Evolutionary conservation across 805 yeast species (phyloP), one percentile per base, ranked within the genome.

Genomic region (Hanseniaspora lachancei): DNA sequence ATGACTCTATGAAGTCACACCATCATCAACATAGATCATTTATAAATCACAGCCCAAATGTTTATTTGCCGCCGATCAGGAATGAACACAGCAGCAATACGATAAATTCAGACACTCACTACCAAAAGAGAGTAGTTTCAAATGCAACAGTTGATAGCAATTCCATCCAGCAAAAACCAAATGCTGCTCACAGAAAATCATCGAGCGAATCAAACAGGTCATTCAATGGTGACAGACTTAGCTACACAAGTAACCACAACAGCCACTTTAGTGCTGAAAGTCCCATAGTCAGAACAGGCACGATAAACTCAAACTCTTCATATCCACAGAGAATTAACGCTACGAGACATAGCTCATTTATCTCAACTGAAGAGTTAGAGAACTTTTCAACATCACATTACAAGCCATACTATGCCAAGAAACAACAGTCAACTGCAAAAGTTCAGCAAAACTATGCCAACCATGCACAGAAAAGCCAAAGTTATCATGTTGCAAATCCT

Each of bases 351-450:
- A 52, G 55, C 23, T 52, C 55, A 20, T 36, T 34, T 38, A n/a
- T 52, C 8, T n/a, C 27, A 12, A n/a, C 12, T 10, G 49, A 52
- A 3, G 55, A 52, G 7, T 27, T 44, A 23, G 49, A 27, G 15
- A 39, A 27, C 36, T 18, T 21, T 5, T 32, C 29, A 12, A 20
- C 49, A 5, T 13, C 43, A 12, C 55, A 52, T 24, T 52, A 44
- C 16, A 52, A 52, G 36, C 55, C 55, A 9, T 52, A 36, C 21
- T 52, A 52, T 38, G 55, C 55, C 21, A 47, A 52, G 32, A 34
- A 50, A 24, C 54, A 43, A 32, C 47, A 49, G 7, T 46, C 49
- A 12, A 39, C 39, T 29, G 39, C 49, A 9, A 46, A 34, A n/a
- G 23, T 46, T 12, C 49, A 46, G 18, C 39, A 46, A 20, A 46